Evolutionary conservation across 345 rosid genomes (phyloP), one percentile per base, ranked within the genome.

Genomic region (Physaria fendleri): DNA sequence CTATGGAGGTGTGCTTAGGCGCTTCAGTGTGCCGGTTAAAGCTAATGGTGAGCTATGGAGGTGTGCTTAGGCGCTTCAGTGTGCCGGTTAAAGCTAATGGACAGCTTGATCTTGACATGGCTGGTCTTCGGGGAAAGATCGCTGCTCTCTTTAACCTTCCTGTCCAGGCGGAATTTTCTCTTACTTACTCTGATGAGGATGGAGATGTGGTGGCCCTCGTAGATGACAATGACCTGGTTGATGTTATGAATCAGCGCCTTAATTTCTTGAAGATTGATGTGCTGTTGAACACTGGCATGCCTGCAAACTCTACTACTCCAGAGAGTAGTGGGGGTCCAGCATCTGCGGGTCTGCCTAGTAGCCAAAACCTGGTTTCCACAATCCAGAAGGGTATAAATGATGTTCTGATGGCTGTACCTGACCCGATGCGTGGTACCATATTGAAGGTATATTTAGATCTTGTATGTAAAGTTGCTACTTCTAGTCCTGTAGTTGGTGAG

Each of bases 121-220:
- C n/a, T n/a, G n/a, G n/a, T n/a, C n/a, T n/a, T n/a, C n/a, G n/a
- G n/a, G n/a, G n/a, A n/a, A n/a, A 82, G 77, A 81, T 93, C 37
- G 32, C 64, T 35, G 44, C 62, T 65, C 88, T 89, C 23, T 93
- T 87, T 40, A 68, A 69, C 65, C 61, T 90, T 35, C 74, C 97
- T 41, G 27, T 47, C 4, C 81, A 77, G 66, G 62, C 84, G 47
- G 85, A 76, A 13, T 59, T 87, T 37, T 62, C 61, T 10, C 73
- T 93, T 56, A 93, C 88, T 21, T 93, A 92, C 66, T 41, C 81
- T 7, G 98, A 92, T 68, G 98, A 92, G 76, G 97, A 92, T 73
- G 97, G 87, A 14, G 99, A 93, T 68, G 67, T 73, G 17, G 92
- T 93, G 22, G 75, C 90, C 5, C 88, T 93, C 20, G 83, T 82